phyloP scores from a whole-genome alignment of 441 rosid genomes.

The Mallotus repandus region DNA sequence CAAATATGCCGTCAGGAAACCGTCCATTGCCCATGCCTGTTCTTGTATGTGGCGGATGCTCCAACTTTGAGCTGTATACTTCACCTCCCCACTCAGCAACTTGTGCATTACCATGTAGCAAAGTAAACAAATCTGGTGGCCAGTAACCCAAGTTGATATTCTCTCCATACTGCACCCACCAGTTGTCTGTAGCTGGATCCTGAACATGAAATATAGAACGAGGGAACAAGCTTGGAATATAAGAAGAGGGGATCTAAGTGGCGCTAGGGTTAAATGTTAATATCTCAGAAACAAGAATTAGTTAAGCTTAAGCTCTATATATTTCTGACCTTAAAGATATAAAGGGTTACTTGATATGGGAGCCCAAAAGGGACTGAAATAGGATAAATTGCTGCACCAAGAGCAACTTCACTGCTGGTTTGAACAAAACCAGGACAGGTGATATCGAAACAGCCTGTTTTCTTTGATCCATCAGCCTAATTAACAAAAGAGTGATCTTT shows the following conservation, averaged over 20 bases:
- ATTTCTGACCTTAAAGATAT: conserved; percentile 47
- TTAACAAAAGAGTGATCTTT: background rate
- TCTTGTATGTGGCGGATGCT: conserved; percentile 46
- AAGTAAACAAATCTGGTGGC: conserved; percentile 44
- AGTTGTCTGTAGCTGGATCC: conserved; percentile 55
- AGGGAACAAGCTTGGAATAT: background rate
- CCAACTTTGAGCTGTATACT: conserved; percentile 57
- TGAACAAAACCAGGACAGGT: conserved; percentile 81
- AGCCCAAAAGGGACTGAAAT: conserved; percentile 35
- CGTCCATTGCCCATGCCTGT: conserved; percentile 69
- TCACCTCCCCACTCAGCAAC: conserved; percentile 75
- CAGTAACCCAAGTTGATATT: conserved; percentile 57
- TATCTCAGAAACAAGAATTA: background rate
- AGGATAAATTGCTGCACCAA: conserved; percentile 66
- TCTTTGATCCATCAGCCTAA: conserved; percentile 49
- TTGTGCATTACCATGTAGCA: conserved; percentile 37
- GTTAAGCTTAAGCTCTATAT: background rate
- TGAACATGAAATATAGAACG: conserved; percentile 4
- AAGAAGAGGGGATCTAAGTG: no score
- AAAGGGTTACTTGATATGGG: conserved; percentile 47
- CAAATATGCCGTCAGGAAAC: conserved; percentile 32
- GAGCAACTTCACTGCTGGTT: conserved; percentile 45
- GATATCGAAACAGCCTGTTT: conserved; percentile 72
- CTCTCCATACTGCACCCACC: conserved; percentile 61
- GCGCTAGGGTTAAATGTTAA: no score